Percentiles rank a stretch among this genome's conserved stretches.
Evolutionary conservation across 768 basidiomycete genomes (phyloP).

Genomic region (Rhodotorula sphaerocarpa): DNA sequence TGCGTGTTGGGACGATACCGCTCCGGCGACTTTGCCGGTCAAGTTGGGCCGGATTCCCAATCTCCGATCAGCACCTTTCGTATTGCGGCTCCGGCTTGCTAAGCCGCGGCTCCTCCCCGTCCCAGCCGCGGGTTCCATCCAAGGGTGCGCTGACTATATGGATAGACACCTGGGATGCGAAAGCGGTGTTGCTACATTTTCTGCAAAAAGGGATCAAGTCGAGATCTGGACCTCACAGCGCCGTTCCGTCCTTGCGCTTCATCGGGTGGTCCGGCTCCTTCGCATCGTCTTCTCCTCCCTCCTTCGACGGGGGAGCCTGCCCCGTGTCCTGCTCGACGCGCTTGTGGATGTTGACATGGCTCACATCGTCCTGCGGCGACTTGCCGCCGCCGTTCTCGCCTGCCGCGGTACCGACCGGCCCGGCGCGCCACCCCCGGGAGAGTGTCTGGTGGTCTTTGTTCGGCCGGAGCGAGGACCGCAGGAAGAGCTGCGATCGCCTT

Average conservation of each 20-base stretch:
- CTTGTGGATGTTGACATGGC: background rate
- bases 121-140: no score
- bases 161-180: no score
- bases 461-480: slow-evolving; percentile 7
- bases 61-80: no score
- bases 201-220: no score
- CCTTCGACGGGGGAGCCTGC: background rate
- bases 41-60: no score
- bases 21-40: background rate
- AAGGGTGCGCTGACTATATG: no score
- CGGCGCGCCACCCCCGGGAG: slow-evolving; percentile 8
- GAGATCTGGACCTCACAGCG: background rate
- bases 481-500: slow-evolving; percentile 28
- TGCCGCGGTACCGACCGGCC: background rate
- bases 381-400: background rate
- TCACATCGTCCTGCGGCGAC: background rate
- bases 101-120: no score
- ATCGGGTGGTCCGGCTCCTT: background rate
- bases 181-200: no score
- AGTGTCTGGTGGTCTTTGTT: slow-evolving; percentile 9
- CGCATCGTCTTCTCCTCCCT: background rate
- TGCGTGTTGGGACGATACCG: no score
- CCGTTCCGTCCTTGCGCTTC: slow-evolving; percentile 7
- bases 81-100: no score
- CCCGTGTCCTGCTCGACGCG: slow-evolving; percentile 3